phyloP scores from a whole-genome alignment of 164 flowering plant genomes.

The Annona squamosa region DNA sequence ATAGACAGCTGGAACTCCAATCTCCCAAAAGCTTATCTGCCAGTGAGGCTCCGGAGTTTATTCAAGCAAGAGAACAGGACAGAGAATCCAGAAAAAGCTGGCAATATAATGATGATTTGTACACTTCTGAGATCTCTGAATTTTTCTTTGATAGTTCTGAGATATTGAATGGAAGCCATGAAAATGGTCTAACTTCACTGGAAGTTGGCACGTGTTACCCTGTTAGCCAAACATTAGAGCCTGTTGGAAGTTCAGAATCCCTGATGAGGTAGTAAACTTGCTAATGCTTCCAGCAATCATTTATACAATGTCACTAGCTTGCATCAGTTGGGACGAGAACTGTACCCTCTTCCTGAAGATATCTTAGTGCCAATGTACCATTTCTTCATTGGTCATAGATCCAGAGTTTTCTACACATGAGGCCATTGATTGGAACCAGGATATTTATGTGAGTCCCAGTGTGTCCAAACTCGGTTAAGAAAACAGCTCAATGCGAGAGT shows the following conservation, averaged over 20 bases:
- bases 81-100: conserved; percentile 21
- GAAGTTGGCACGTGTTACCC: conserved; percentile 27
- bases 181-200: conserved; percentile 44
- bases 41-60: conserved; percentile 51
- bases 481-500: neutral
- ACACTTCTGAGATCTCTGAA: conserved; percentile 42
- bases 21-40: conserved; percentile 51
- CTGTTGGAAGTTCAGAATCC: conserved; percentile 58
- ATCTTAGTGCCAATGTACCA: neutral
- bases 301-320: neutral
- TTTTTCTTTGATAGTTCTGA: conserved; percentile 35
- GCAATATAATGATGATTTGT: conserved; percentile 34
- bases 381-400: neutral
- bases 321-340: neutral
- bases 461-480: neutral
- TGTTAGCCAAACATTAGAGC: conserved; percentile 32
- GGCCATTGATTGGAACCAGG: neutral
- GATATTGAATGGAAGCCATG: conserved; percentile 30
- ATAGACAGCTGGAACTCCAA: conserved; percentile 38
- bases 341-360: neutral
- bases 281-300: neutral
- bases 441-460: neutral
- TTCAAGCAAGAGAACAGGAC: conserved; percentile 35
- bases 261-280: conserved; percentile 52
- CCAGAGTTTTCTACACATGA: neutral